Conservation (phyloP, 208 protist species). For the Trypanosoma grayi region DNA sequence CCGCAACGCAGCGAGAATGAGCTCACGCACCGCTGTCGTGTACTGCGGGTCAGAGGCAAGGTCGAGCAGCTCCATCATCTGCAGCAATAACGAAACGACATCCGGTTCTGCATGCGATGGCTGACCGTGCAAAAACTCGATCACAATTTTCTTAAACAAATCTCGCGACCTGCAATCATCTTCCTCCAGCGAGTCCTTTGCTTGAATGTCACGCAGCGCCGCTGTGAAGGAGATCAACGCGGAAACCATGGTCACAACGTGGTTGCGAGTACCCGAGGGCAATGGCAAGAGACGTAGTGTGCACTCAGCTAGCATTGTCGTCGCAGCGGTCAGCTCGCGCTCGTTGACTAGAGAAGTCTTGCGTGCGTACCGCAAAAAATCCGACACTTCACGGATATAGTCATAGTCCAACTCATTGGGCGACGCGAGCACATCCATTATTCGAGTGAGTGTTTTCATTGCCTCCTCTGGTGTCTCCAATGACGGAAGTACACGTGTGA, state of each 20-base stretch:
- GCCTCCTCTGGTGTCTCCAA: conserved; percentile 17
- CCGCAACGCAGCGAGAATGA: conserved; percentile 9
- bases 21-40: conserved; percentile 17
- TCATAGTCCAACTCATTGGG: not conserved
- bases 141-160: conserved; percentile 5
- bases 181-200: not conserved
- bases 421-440: conserved; percentile 2
- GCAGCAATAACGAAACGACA: conserved; percentile 8
- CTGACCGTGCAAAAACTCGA: not conserved
- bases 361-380: conserved; percentile 18
- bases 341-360: not conserved
- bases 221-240: not conserved
- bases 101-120: not conserved
- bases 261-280: not conserved
- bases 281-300: not conserved
- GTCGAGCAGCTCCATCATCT: conserved; percentile 24
- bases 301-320: not conserved
- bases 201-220: conserved; percentile 1
- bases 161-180: not conserved
- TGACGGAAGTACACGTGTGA: conserved; percentile 5
- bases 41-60: conserved; percentile 20
- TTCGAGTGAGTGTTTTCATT: conserved; percentile 1
- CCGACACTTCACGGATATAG: conserved; percentile 8
- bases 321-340: not conserved
- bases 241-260: not conserved